Evolutionary conservation across 305 asterid species (phyloP), one percentile per base, ranked within the genome.

Genomic region (Fraxinus xanthoxyloides): DNA sequence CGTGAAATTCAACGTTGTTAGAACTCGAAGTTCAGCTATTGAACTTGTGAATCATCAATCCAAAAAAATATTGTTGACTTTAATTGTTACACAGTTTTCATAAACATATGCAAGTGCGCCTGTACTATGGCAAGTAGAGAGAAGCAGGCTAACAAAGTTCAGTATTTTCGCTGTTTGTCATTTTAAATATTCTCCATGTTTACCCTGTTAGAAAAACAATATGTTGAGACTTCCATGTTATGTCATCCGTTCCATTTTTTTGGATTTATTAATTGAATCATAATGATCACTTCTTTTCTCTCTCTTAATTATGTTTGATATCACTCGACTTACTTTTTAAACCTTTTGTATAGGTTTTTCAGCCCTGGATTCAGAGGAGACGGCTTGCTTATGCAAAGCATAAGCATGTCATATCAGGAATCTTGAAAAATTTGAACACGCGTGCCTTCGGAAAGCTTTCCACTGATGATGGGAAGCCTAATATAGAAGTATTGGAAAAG

Each of bases 351-450:
- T 91, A 96, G 99, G 96, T 96, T 3, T 92, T 94, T 85, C 97
- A 93, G 86, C 99, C 99, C 12, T 86, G 91, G 97, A 88, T 96
- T 79, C 99, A 96, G 79, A 89, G 85, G 86, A 93, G 99, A 81
- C 89, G 92, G 24, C 90, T 96, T 82, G 94, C 90, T 76, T 94
- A 65, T 80, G 89, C 88, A 77, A 90, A 92, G 90, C 97, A 93
- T 83, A 92, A 91, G 88, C 98, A 90, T 81, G 90, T 96, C 79
- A 90, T 93, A 75, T 90, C 99, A 2, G 98, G 98, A 72, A 85
- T 96, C 87, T 83, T 96, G 79, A 89, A 85, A 87, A 90, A 93
- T 80, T 79, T 96, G 82, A 91, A 87, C 86, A 93, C 24, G 91
- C 97, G 82, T 32, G 87, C 94, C 46, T 77, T 92, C 23, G 99